Percentiles rank a stretch among this genome's conserved stretches.
Conservation (phyloP, 176 grass and related monocot species). For the Luzula sylvatica region DNA sequence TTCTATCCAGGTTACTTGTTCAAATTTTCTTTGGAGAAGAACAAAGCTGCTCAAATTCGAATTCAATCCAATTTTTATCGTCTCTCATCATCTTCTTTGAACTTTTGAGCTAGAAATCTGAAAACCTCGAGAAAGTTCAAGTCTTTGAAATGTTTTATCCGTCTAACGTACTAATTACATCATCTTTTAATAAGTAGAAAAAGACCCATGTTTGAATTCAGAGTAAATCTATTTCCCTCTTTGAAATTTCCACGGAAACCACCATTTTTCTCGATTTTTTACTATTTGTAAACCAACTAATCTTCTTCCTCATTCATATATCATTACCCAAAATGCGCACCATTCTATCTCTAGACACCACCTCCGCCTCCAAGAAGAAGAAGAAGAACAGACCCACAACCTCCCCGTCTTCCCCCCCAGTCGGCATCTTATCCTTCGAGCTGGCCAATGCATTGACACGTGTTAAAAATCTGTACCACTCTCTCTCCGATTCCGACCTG, state of each 20-base stretch:
- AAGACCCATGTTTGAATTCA: constrained; percentile 32
- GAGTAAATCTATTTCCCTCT: not conserved
- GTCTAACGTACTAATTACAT: not conserved
- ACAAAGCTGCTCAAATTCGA: not conserved
- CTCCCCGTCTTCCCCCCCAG: constrained; percentile 12
- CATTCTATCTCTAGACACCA: constrained; percentile 51
- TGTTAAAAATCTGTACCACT: constrained; percentile 58
- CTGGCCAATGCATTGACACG: constrained; percentile 85
- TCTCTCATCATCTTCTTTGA: constrained; percentile 1
- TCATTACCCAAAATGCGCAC: constrained; percentile 29
- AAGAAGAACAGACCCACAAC: constrained; percentile 6
- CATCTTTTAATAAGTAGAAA: constrained; percentile 1
- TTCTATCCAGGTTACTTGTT: not conserved
- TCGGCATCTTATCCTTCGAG: constrained; percentile 89
- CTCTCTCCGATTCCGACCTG: constrained; percentile 67
- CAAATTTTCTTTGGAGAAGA: not conserved
- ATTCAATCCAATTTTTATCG: constrained; percentile 7
- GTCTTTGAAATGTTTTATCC: not conserved
- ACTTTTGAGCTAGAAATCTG: constrained; percentile 18
- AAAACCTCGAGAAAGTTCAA: not conserved
- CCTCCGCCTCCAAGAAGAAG: constrained; percentile 47
- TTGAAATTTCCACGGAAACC: not conserved
- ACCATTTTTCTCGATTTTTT: not conserved
- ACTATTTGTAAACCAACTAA: not conserved
- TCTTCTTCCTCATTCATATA: not conserved